phyloP scores from a whole-genome alignment of 495 filamentous ascomycete genomes.

The Delitschia confertaspora region DNA sequence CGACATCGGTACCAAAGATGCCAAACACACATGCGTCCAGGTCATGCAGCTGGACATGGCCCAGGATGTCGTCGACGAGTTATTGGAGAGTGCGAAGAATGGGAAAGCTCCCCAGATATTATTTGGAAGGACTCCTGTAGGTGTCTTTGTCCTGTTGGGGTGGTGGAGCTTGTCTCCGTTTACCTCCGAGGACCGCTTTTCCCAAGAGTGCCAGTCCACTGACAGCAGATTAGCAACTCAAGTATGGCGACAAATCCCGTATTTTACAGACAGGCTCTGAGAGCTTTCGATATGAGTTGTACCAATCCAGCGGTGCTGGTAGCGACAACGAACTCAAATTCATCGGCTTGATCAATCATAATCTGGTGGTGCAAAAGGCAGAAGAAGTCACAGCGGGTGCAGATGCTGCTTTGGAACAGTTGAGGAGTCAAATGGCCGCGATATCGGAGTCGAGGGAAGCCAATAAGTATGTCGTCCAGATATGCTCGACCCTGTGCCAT shows the following conservation, averaged over 20 bases:
- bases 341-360: conserved; percentile 28
- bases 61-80: conserved; percentile 28
- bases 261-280: conserved; percentile 22
- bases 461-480: conserved; percentile 30
- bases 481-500: too few relatives aligned
- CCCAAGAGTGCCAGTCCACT: conserved; percentile 9
- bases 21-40: conserved; percentile 21
- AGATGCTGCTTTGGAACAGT: conserved; percentile 33
- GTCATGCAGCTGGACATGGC: conserved; percentile 31
- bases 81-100: conserved; percentile 23
- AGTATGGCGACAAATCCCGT: conserved; percentile 26
- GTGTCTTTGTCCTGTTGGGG: conserved; percentile 12
- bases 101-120: conserved; percentile 28
- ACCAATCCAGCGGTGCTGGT: conserved; percentile 15
- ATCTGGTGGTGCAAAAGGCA: conserved; percentile 21
- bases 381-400: conserved; percentile 25
- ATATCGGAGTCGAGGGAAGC: conserved; percentile 34
- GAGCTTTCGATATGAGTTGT: conserved; percentile 26
- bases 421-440: conserved; percentile 32
- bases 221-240: conserved; percentile 24
- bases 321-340: conserved; percentile 26
- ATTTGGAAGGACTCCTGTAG: conserved; percentile 29
- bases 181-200: not conserved
- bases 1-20: conserved; percentile 22
- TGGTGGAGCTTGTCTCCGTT: not conserved